Evolutionary conservation across 192 early-diverging fungal genomes (phyloP).

Genomic region (Dispira parvispora): DNA sequence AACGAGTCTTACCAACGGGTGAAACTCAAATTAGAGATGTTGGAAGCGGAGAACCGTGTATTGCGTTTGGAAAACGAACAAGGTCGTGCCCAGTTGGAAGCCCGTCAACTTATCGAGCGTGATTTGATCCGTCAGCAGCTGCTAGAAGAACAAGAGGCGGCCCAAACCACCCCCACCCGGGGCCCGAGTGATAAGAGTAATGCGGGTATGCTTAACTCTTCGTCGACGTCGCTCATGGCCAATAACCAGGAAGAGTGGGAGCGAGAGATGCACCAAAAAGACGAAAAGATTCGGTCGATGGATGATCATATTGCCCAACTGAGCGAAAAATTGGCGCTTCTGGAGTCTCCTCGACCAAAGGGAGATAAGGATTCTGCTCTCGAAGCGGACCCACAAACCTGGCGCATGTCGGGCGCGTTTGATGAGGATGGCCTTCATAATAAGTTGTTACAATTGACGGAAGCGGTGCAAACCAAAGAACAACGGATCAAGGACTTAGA

Average conservation of each 20-base stretch:
- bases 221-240: neutral
- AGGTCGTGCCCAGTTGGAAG: conserved; percentile 33
- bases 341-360: neutral
- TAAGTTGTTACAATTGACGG: conserved; percentile 5
- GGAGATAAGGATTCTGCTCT: neutral
- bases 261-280: neutral
- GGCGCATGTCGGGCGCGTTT: neutral
- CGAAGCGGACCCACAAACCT: neutral
- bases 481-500: conserved; percentile 11
- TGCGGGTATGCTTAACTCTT: neutral
- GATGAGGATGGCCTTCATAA: neutral
- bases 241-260: neutral
- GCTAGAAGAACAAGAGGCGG: neutral
- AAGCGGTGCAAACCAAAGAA: conserved; percentile 9
- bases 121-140: conserved; percentile 16
- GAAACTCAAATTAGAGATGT: conserved; percentile 41
- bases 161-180: neutral
- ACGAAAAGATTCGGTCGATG: neutral
- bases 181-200: neutral
- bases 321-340: conserved; percentile 1
- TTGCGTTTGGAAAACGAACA: conserved; percentile 48
- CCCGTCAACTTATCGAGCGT: conserved; percentile 35
- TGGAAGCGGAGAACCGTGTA: conserved; percentile 52
- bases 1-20: conserved; percentile 29
- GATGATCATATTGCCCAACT: neutral